These are phyloP conservation scores for Erigeron canadensis DNA, from an alignment of 129 eudicot genomes.

Conservation along the genomic window DNA sequence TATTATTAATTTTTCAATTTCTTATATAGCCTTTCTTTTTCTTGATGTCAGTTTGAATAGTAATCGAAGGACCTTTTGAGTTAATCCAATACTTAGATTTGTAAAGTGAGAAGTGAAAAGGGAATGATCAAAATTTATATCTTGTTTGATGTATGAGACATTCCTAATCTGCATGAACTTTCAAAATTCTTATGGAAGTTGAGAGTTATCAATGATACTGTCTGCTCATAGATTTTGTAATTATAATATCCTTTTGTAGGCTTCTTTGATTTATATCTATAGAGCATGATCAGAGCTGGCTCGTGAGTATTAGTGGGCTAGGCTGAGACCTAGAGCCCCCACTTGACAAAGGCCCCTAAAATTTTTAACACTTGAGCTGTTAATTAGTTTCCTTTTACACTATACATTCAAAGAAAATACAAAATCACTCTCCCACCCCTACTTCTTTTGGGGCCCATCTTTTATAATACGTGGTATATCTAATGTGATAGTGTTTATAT, in stretches of 20 bases:
- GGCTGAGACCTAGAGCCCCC: no score
- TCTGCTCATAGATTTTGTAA: conserved; percentile 7
- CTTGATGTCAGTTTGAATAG: neutral
- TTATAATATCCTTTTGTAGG: neutral
- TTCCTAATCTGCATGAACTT: neutral
- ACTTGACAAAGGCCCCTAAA: no score
- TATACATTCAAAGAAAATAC: no score
- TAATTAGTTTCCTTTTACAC: no score
- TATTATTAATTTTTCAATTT: no score
- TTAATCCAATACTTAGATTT: neutral
- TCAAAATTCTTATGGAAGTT: neutral
- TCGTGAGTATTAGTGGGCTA: no score
- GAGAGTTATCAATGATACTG: neutral
- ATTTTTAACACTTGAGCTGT: no score
- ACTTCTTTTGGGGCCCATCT: no score
- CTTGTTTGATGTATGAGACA: neutral
- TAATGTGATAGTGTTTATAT: no score
- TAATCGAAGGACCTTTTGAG: neutral
- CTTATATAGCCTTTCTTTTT: neutral
- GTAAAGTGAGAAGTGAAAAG: neutral
- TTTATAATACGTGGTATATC: no score
- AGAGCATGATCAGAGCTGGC: neutral
- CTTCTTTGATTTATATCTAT: neutral
- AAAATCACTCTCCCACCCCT: no score
- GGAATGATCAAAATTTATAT: neutral